Percentiles rank a stretch among this genome's conserved stretches.
Conservation (phyloP, 2,329 filamentous ascomycete genomes). For the Pseudogymnoascus sp. region DNA sequence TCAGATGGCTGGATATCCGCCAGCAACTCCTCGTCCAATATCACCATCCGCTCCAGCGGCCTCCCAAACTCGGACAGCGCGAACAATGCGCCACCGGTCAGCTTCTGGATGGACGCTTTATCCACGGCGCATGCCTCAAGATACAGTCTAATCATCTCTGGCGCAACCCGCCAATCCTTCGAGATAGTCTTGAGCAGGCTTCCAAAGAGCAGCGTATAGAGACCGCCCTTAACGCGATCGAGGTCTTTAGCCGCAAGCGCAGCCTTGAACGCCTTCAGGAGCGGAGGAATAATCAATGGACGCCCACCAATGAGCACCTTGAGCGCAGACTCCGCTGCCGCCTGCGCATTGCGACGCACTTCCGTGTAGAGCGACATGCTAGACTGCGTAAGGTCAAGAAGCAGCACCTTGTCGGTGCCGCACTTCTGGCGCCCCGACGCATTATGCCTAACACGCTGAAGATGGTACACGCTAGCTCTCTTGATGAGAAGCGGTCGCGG, state of each 20-base stretch:
- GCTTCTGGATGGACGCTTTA: slow-evolving; percentile 86
- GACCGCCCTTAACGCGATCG: slow-evolving; percentile 85
- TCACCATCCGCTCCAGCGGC: slow-evolving; percentile 75
- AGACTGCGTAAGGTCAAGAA: slow-evolving; percentile 83
- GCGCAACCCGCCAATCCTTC: slow-evolving; percentile 91
- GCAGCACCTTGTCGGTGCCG: slow-evolving; percentile 75
- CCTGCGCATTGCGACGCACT: slow-evolving; percentile 88
- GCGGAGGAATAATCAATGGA: slow-evolving; percentile 80
- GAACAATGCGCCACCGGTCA: slow-evolving; percentile 75
- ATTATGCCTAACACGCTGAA: slow-evolving; percentile 91
- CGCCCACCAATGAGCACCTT: slow-evolving; percentile 85
- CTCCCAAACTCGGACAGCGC: slow-evolving; percentile 89
- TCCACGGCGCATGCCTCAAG: slow-evolving; percentile 86
- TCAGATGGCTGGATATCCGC: slow-evolving; percentile 65
- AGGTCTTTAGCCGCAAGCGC: slow-evolving; percentile 76
- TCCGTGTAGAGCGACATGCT: slow-evolving; percentile 90
- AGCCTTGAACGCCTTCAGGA: slow-evolving; percentile 70
- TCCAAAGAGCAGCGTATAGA: slow-evolving; percentile 86
- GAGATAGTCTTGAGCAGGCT: slow-evolving; percentile 81
- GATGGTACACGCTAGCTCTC: slow-evolving; percentile 87
- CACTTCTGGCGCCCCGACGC: slow-evolving; percentile 81
- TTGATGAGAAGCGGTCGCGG: slow-evolving; percentile 87
- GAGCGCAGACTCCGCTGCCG: slow-evolving; percentile 83
- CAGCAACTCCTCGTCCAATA: slow-evolving; percentile 66
- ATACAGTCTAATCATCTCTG: slow-evolving; percentile 80